A percentile compares a stretch with the other conserved stretches of the same genome.
Conservation (phyloP, 2,329 filamentous ascomycete species). For the Penicillium capsulatum region DNA sequence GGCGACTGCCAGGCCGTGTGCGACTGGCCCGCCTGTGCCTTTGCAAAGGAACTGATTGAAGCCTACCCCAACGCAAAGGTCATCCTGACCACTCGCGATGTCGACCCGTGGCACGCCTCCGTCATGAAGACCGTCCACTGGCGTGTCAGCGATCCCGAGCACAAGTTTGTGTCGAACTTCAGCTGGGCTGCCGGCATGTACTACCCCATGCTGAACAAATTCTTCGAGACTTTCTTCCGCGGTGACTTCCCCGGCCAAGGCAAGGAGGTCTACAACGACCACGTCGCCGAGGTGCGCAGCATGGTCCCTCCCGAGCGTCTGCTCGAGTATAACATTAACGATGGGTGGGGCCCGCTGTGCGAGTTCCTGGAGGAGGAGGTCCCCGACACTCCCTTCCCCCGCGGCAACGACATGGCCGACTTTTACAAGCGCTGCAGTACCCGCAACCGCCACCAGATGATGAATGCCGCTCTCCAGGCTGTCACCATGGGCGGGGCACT, state of each 20-base stretch:
- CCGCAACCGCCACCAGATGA: constrained; percentile 54
- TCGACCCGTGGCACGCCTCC: constrained; percentile 61
- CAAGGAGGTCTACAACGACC: constrained; percentile 58
- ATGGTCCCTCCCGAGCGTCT: constrained; percentile 49
- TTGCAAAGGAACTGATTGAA: constrained; percentile 65
- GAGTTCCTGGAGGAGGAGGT: constrained; percentile 52
- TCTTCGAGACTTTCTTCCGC: constrained; percentile 65
- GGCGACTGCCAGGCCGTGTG: constrained; percentile 64
- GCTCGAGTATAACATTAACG: constrained; percentile 52
- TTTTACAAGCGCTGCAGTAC: constrained; percentile 53
- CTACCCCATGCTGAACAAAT: constrained; percentile 65
- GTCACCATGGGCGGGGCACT: constrained; percentile 49
- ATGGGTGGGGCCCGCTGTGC: constrained; percentile 54
- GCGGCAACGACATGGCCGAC: constrained; percentile 52
- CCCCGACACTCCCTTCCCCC: constrained; percentile 49
- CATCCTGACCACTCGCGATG: constrained; percentile 62
- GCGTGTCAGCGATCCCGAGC: constrained; percentile 62
- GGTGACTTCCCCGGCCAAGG: constrained; percentile 63
- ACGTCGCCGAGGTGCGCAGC: constrained; percentile 51
- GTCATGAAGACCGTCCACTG: constrained; percentile 66
- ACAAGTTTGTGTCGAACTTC: constrained; percentile 52
- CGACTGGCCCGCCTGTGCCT: constrained; percentile 65
- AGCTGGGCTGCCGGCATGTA: constrained; percentile 66
- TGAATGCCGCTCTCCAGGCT: constrained; percentile 51
- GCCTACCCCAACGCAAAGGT: constrained; percentile 70